A percentile compares a stretch with the other conserved stretches of the same genome.
Conservation (phyloP, 2,329 filamentous ascomycete species). For the Dothideomycetes sp. region DNA sequence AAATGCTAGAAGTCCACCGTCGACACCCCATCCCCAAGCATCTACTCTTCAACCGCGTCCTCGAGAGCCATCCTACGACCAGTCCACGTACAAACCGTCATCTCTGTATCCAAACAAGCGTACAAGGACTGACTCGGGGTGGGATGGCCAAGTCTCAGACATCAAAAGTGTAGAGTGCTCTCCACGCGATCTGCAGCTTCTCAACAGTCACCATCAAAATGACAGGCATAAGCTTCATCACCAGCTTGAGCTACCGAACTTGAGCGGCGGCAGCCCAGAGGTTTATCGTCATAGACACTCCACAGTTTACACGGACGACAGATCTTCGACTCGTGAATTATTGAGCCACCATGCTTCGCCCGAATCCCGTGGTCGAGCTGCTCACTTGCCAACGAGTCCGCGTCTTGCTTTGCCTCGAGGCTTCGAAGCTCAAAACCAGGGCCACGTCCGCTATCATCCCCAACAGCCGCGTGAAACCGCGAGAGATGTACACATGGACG, state of each 20-base stretch:
- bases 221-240: background rate
- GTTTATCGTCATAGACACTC: background rate
- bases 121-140: slow-evolving; percentile 15
- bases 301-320: background rate
- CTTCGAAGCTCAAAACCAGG: background rate
- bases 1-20: slow-evolving; percentile 18
- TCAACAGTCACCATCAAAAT: background rate
- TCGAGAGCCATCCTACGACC: slow-evolving; percentile 19
- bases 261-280: background rate
- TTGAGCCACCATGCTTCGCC: background rate
- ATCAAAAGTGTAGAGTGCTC: background rate
- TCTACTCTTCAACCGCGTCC: slow-evolving; percentile 17
- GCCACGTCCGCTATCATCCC: background rate
- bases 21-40: slow-evolving; percentile 17
- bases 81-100: slow-evolving; percentile 21
- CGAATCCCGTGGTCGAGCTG: background rate
- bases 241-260: background rate
- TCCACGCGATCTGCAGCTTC: background rate
- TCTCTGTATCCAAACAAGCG: slow-evolving; percentile 25
- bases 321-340: background rate
- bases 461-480: background rate
- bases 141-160: slow-evolving; percentile 1
- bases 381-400: background rate
- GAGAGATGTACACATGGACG: background rate
- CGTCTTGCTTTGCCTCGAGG: background rate